These are phyloP conservation scores for Candida piceae DNA, from an alignment of 805 yeast species.

Conservation along the genomic window DNA sequence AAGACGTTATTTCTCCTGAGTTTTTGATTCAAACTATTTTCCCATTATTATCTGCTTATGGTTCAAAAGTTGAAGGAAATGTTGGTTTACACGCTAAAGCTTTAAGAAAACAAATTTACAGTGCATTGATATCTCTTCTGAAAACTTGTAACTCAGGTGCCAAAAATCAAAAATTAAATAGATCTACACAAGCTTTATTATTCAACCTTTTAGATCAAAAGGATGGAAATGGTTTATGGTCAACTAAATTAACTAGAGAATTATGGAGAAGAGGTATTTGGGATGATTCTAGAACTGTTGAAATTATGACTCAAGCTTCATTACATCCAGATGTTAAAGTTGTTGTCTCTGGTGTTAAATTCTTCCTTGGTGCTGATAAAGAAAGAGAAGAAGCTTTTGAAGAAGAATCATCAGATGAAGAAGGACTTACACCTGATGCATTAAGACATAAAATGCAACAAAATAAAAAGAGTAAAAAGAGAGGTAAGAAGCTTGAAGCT, in stretches of 20 bases:
- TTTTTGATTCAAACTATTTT: conserved; percentile 78
- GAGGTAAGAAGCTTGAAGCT: conserved; percentile 72
- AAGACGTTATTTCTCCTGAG: conserved; percentile 74
- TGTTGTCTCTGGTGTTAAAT: conserved; percentile 81
- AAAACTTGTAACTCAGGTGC: conserved; percentile 84
- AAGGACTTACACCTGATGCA: conserved; percentile 64
- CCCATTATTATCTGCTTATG: conserved; percentile 74
- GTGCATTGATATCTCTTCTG: conserved; percentile 69
- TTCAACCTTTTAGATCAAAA: conserved; percentile 82
- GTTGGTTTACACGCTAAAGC: conserved; percentile 68
- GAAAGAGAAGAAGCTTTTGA: conserved; percentile 83
- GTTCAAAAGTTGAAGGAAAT: conserved; percentile 41
- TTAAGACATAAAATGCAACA: conserved; percentile 77
- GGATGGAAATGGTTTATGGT: conserved; percentile 84
- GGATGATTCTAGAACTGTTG: conserved; percentile 98
- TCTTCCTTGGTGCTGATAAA: conserved; percentile 92
- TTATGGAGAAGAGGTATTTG: conserved; percentile 97
- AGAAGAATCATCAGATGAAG: conserved; percentile 63
- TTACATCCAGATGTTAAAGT: conserved; percentile 83
- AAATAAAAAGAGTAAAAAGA: conserved; percentile 75
- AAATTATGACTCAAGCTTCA: conserved; percentile 94
- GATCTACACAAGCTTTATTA: conserved; percentile 85
- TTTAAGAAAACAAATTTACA: conserved; percentile 76
- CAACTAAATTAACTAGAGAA: conserved; percentile 90
- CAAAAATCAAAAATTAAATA: conserved; percentile 82